Conservation (phyloP, 2,329 filamentous ascomycete genomes). For the Harringtonia aguacate region DNA sequence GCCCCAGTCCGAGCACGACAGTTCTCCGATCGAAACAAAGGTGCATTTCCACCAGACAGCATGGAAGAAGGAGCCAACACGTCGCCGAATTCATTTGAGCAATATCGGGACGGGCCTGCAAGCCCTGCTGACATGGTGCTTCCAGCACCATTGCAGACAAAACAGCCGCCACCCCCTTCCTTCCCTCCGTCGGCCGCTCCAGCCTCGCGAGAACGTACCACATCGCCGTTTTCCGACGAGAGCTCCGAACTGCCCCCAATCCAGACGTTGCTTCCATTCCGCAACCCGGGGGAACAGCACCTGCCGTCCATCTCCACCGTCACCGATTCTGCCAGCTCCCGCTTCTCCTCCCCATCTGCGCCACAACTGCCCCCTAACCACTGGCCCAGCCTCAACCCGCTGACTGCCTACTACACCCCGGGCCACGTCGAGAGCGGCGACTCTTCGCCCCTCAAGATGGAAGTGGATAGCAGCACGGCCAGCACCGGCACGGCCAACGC, state of each 20-base stretch:
- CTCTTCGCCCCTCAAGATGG: conserved; percentile 34
- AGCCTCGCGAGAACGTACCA: too few species aligned
- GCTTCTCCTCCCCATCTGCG: conserved; percentile 8
- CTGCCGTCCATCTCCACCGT: conserved; percentile 15
- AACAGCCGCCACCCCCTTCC: too few species aligned
- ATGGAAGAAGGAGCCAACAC: too few species aligned
- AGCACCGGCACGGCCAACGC: conserved; percentile 25
- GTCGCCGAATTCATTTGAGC: too few species aligned
- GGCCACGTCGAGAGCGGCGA: conserved; percentile 31
- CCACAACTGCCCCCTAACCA: conserved; percentile 18
- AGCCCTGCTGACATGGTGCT: too few species aligned
- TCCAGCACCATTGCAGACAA: too few species aligned
- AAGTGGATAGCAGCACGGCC: conserved; percentile 32
- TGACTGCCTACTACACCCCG: conserved; percentile 36
- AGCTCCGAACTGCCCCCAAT: neutral
- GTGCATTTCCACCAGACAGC: too few species aligned
- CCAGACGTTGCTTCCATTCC: neutral
- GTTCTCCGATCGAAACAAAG: too few species aligned
- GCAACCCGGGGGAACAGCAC: conserved; percentile 15
- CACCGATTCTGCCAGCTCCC: neutral
- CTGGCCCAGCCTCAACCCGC: conserved; percentile 39
- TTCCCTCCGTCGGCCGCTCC: too few species aligned
- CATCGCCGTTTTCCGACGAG: conserved; percentile 2
- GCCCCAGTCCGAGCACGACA: too few species aligned
- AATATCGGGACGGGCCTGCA: too few species aligned